Evolutionary conservation across 208 protist species (phyloP), one percentile per base, ranked within the genome.

Genomic region (Acanthamoeba healyi): DNA sequence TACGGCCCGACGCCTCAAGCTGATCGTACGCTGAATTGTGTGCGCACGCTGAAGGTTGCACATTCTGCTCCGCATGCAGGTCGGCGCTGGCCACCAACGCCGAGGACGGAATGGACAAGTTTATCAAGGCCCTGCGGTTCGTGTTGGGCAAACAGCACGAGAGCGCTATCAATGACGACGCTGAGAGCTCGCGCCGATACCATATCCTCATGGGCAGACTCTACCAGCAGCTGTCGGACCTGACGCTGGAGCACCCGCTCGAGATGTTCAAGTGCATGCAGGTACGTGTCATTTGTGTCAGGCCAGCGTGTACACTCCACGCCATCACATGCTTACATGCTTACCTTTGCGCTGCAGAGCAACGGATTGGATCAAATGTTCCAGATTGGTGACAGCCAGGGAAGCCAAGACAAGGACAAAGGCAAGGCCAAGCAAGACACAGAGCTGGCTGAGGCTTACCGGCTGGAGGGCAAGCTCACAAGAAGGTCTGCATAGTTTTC

Each of bases 41-140:
- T 44, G 56, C 5, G 38, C 46, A 24, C 10, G 10, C 70, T 19
- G 40, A n/a, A 7, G 0, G 26, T 26, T 72, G 84, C 79, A 26
- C 56, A 32, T 29, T 77, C 89, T 22, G 38, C 58, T 6, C 29
- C 3, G 22, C 5, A 56, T 61, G 90, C 77, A 92, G 77, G 42
- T n/a, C 49, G 22, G 84, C 92, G 24, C 7, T 90, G 40, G 65
- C 56, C 6, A 63, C 17, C 42, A 90, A 89, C 65, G 7, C 81
- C n/a, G 65, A 82, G 24, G 92, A 92, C 19, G 92, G 81, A 29
- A 90, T 89, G 6, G 94, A 96, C 63, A 93, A 96, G 42, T 95
- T 96, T 38, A 79, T 95, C 15, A 97, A 97, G 19, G 93, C 96
- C 44, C 81, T 96, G 10, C 94, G 94, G 7, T 97, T 95, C 34